Conservation (phyloP, 2,329 filamentous ascomycete genomes). For the Paecilomyces variotii region DNA sequence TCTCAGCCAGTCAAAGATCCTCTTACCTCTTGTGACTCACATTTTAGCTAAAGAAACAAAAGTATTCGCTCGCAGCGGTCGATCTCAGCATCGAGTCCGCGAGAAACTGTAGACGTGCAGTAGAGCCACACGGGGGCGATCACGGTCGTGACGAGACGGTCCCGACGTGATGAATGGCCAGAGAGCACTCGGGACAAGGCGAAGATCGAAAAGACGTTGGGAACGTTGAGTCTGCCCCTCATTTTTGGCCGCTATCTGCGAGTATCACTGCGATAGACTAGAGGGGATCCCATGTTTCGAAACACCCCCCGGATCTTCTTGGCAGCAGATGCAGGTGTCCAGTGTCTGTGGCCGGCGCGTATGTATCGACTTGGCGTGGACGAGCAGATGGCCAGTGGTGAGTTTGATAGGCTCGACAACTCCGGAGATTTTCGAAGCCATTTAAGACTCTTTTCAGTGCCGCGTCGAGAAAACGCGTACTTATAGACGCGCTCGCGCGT, state of each 20-base stretch:
- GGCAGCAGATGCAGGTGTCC: background rate
- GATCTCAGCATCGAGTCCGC: constrained; percentile 1
- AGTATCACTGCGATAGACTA: background rate
- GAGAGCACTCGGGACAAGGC: background rate
- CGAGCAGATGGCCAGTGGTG: background rate
- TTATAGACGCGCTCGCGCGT: background rate
- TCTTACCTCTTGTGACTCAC: constrained; percentile 4
- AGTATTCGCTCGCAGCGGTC: constrained; percentile 5
- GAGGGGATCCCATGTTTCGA: background rate
- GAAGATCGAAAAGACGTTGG: background rate
- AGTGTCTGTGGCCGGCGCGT: background rate
- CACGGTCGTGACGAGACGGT: constrained; percentile 6
- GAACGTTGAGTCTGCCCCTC: background rate
- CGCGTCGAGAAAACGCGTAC: background rate
- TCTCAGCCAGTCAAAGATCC: background rate
- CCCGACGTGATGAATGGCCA: constrained; percentile 11
- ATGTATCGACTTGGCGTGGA: background rate
- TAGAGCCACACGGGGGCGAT: constrained; percentile 6
- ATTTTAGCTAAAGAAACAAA: constrained; percentile 3
- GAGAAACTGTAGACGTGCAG: constrained; percentile 1
- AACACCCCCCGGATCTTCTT: background rate
- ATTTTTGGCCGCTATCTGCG: background rate
- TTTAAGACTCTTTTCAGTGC: background rate
- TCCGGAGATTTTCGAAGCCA: background rate
- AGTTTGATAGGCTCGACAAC: background rate